Base-by-base conservation (phyloP, 1,284 basidiomycete species). In the Laetiporus sulphureus region DNA sequence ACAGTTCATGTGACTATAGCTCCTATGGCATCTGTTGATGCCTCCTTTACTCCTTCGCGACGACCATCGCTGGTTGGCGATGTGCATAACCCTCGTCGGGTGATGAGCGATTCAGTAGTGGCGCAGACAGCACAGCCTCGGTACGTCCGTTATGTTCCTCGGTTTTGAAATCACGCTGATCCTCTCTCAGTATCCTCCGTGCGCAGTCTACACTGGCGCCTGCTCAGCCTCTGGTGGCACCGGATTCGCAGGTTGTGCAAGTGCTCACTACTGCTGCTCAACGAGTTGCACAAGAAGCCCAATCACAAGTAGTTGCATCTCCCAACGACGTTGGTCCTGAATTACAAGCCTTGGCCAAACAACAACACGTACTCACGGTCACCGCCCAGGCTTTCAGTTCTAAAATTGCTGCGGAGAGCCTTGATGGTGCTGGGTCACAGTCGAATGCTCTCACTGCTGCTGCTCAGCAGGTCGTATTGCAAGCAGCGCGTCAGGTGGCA, bases 351-450 rank as follows among this genome's bases (percentile, higher is more conserved):
- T 71, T 89, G 41, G 81, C 75, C 31, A 85, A 85, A 59, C 86
- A 88, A 64, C 83, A 84, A 53, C 78, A 85, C 51, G 83, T 88
- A 42, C 69, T 89, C 36, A 83, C 82, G 29, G 72, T 83, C 44
- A 85, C 86, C 3, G 81, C 85, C 12, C 72, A 82, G 51, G 85
- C 84, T 5, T 78, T 86, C 51, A 82, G 83, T 56, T 73, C 75
- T 43, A 83, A 79, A 46, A 67, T 79, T 35, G 72, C 71, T 22
- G 75, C 72, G 38, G 71, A 74, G 42, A 42, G 67, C 66, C 55
- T 72, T 58, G 56, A 70, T 66, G 46, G 66, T 66, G 33, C 67
- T 66, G 35, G 55, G 47, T 44, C 62, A 15, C 67, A 71, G 41
- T 64, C 73, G 21, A 69, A 65, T 32, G 67, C 69, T 7, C 65